phyloP scores from a whole-genome alignment of 768 basidiomycete species.

The Pholiota molesta region DNA sequence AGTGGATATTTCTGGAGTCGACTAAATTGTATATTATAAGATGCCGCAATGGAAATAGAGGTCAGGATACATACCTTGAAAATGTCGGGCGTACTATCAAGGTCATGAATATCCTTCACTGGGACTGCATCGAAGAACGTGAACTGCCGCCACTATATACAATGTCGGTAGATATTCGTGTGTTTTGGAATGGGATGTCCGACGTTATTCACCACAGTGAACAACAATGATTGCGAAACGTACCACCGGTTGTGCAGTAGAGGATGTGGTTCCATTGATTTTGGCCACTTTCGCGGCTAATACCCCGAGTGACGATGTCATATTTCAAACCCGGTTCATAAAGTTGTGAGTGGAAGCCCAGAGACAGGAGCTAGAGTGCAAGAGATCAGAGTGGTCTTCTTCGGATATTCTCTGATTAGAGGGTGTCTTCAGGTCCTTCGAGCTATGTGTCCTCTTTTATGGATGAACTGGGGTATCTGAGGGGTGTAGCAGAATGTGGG shows the following conservation, averaged over 20 bases:
- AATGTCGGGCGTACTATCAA: conserved; percentile 73
- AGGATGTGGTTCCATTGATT: conserved; percentile 23
- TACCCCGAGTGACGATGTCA: conserved; percentile 32
- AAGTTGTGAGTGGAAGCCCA: not conserved
- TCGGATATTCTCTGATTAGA: not conserved
- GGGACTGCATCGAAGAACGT: conserved; percentile 82
- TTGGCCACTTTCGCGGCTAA: conserved; percentile 29
- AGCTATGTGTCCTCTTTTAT: not conserved
- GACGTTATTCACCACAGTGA: conserved; percentile 6
- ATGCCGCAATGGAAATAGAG: not conserved
- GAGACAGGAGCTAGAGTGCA: not conserved
- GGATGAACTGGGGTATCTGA: not conserved
- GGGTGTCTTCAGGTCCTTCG: not conserved
- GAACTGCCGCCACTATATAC: conserved; percentile 80
- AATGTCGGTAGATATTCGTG: conserved; percentile 4
- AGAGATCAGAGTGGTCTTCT: not conserved
- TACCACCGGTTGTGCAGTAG: conserved; percentile 36
- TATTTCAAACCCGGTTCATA: conserved; percentile 11
- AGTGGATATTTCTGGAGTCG: conserved; percentile 74
- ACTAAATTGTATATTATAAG: conserved; percentile 34
- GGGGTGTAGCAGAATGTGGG: not conserved
- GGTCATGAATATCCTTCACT: conserved; percentile 80
- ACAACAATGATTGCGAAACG: conserved; percentile 19
- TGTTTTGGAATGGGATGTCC: not conserved
- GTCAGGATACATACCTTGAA: conserved; percentile 57